These are phyloP conservation scores for Psilocybe cubensis DNA, from an alignment of 768 basidiomycete species.

Conservation along the genomic window DNA sequence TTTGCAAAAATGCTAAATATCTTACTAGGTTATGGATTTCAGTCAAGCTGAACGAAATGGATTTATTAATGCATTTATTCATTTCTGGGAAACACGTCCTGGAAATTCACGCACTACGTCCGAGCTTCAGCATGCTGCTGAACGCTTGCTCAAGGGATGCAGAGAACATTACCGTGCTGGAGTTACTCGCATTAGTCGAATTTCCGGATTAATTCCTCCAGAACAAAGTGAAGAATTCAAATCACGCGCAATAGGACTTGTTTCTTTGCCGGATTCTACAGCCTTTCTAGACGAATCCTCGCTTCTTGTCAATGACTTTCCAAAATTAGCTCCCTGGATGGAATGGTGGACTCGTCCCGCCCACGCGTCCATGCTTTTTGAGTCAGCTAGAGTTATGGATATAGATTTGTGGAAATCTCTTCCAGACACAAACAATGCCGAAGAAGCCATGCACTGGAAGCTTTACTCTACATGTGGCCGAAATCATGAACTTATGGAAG, in stretches of 20 bases:
- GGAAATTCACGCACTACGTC: conserved; percentile 3
- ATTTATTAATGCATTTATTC: conserved; percentile 25
- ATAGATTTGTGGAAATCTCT: conserved; percentile 21
- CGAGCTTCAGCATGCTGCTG: conserved; percentile 25
- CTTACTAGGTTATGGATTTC: conserved; percentile 26
- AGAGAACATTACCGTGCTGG: conserved; percentile 30
- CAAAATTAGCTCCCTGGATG: conserved; percentile 27
- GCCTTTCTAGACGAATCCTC: conserved; percentile 14
- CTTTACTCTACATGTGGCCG: conserved; percentile 24
- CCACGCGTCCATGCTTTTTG: conserved; percentile 25
- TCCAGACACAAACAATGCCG: conserved; percentile 30
- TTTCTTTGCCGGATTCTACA: background rate
- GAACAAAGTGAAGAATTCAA: conserved; percentile 13
- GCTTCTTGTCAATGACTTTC: conserved; percentile 27
- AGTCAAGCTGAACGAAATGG: conserved; percentile 28
- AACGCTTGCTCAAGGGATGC: conserved; percentile 28
- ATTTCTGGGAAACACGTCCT: conserved; percentile 16
- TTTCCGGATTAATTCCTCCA: conserved; percentile 24
- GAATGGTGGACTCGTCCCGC: conserved; percentile 29
- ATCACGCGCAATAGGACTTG: conserved; percentile 14
- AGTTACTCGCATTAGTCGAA: conserved; percentile 27
- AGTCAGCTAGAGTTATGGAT: conserved; percentile 16
- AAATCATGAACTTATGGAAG: conserved; percentile 20
- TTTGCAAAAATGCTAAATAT: background rate
- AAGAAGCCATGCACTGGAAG: conserved; percentile 33